Base-by-base conservation (phyloP, 2,329 filamentous ascomycete species). In the Cordyceps cateniannulata region DNA sequence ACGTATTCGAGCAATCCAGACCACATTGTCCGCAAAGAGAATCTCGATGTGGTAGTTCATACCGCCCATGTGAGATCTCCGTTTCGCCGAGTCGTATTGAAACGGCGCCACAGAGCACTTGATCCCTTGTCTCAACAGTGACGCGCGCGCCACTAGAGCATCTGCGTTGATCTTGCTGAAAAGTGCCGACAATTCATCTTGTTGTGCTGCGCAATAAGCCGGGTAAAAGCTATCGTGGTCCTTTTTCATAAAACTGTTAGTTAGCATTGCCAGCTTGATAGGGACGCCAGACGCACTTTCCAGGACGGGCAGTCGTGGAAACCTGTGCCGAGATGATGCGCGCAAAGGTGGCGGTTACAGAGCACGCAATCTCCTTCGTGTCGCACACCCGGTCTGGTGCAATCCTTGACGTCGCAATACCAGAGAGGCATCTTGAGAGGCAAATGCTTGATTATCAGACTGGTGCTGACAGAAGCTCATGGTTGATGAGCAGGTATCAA, bases 31-130 rank as follows among this genome's bases (percentile, higher is more conserved):
- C 3, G 76, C 70, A 62, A 80, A 80, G 5, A 51, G 56, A 54
- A 80, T 65, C 29, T 76, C 71, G 47, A 76, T 63, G 62, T 79
- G 74, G 63, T 74, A 79, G 63, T 80, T 78, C 72, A 75, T 76
- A 2, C 75, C 74, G 1, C 75, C 76, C 72, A 79, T 79, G 0
- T 77, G 69, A 5, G 73, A 73, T 38, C 65, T 71, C 44, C 66
- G 69, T 20, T 63, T 72, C 4, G 63, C 63, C 64, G 65, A 66
- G 59, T 76, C 69, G 68, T 77, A 74, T 20, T 69, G 63, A 40
- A 76, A 69, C 20, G 70, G 66, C 8, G 70, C 65, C 14, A 72
- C 66, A 18, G 67, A 71, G 58, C 74, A 78, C 14, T 66, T 53
- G 12, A 75, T 62, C 3, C 75, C 75, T n/a, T 65, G 44, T 24